Base-by-base conservation (phyloP, 169 alveolate species). In the Cryptosporidium viatorum region DNA sequence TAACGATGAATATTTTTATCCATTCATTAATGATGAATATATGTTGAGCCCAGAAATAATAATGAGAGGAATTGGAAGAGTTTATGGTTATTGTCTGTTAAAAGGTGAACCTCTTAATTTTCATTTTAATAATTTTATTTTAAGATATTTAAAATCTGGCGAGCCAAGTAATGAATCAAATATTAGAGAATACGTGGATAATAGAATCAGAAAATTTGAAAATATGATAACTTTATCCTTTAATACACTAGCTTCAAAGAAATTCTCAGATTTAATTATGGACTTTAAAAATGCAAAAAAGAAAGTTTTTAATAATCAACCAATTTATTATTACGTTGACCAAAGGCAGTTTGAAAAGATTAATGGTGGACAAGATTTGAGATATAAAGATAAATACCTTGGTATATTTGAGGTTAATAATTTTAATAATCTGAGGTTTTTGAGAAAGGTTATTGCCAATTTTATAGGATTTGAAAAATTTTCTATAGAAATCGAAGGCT, bases 1-100 rank as follows among this genome's bases (percentile, higher is more conserved):
- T 14, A n/a, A 21, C 3, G 9, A 41, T 5, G 48, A 71, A 43
- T 18, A 12, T 55, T n/a, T 10, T 39, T 29, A 71, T 71, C 69
- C n/a, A 48, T 16, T 65, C 21, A 26, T 29, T 18, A 26, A n/a
- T 48, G 85, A 71, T 10, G 21, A 33, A 18, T 33, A n/a, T 10
- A 50, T 14, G 23, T 33, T 29, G 37, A 9, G 33, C 10, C 89
- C 89, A 60, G 89, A 80, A 21, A 6, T 65, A 41, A 59, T 80
- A 35, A 35, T 80, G 41, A 74, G 68, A 21, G 74, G 67, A 3
- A 62, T 80, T 45, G 89, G 89, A 39, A 59, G 89, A 62, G 39
- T 80, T 10, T 80, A 62, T 59, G 89, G 89, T 62, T 58, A 62
- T 65, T 80, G 89, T 21, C 23, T 80, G 62, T 26, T 80, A 59